phyloP scores from a whole-genome alignment of 2,329 filamentous ascomycete genomes.

The Diaporthe velutina region DNA sequence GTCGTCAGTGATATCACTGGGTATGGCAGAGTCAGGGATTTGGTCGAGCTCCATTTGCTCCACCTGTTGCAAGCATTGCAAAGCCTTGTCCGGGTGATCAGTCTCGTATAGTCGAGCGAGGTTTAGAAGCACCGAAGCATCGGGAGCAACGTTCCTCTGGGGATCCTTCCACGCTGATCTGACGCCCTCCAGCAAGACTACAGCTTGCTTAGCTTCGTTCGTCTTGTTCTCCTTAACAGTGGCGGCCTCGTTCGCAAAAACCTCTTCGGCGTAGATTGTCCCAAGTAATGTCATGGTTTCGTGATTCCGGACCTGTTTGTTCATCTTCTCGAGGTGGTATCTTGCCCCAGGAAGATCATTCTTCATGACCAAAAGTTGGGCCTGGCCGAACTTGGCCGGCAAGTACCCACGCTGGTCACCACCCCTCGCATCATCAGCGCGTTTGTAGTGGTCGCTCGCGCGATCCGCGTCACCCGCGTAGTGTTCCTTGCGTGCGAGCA shows the following conservation, averaged over 20 bases:
- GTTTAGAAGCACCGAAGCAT: constrained; percentile 90
- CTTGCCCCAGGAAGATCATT: constrained; percentile 93
- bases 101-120: constrained; percentile 91
- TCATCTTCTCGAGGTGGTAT: constrained; percentile 93
- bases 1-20: constrained; percentile 71
- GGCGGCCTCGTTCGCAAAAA: constrained; percentile 81
- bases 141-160: constrained; percentile 84
- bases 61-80: constrained; percentile 92
- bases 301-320: constrained; percentile 79
- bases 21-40: constrained; percentile 77
- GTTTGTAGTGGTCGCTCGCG: constrained; percentile 88
- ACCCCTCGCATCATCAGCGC: constrained; percentile 91
- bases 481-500: constrained; percentile 92
- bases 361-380: constrained; percentile 88
- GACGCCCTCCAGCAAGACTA: constrained; percentile 84
- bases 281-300: constrained; percentile 95
- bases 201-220: constrained; percentile 87
- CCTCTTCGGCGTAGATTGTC: constrained; percentile 93
- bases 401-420: constrained; percentile 92
- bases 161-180: constrained; percentile 92
- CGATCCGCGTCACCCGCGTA: constrained; percentile 80
- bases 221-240: constrained; percentile 89
- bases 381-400: constrained; percentile 93
- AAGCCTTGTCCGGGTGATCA: constrained; percentile 87
- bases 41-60: constrained; percentile 90